Evolutionary conservation across 1,139 yeast genomes (phyloP).

Genomic region (Taphrina populina): DNA sequence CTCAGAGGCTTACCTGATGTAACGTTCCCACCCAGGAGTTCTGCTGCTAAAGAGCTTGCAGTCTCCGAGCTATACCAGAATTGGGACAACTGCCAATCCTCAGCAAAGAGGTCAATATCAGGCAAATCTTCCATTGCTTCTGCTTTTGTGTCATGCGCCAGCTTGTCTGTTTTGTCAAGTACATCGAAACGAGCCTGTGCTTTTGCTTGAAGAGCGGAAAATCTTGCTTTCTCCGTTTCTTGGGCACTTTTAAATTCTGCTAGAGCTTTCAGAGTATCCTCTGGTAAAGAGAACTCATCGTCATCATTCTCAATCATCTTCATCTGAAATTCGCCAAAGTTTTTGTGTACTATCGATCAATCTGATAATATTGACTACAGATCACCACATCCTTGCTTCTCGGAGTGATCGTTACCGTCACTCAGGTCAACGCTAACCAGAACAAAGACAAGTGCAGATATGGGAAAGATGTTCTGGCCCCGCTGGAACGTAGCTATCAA

Average conservation of each 20-base stretch:
- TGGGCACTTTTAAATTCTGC: conserved; percentile 18
- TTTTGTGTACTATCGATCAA: no score
- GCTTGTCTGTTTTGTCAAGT: no score
- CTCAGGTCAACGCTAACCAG: no score
- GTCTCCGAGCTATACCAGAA: conserved; percentile 79
- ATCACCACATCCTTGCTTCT: no score
- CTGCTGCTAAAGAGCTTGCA: conserved; percentile 64
- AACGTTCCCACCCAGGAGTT: conserved; percentile 64
- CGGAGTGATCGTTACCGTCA: no score
- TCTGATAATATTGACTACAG: no score
- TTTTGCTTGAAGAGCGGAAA: conserved; percentile 56
- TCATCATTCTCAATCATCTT: background rate
- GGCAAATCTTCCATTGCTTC: conserved; percentile 42
- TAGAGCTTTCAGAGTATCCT: conserved; percentile 18
- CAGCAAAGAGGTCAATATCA: conserved; percentile 68
- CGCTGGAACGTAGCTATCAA: no score
- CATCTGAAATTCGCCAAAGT: no score
- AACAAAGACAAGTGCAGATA: no score
- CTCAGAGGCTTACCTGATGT: conserved; percentile 51
- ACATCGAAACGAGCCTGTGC: conserved; percentile 59
- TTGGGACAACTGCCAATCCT: conserved; percentile 92
- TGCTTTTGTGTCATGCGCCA: conserved; percentile 42
- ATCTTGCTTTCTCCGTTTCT: conserved; percentile 41
- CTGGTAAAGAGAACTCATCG: background rate
- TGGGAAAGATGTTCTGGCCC: no score